Conservation (phyloP, 2,329 filamentous ascomycete species). For the Tolypocladium inflatum region DNA sequence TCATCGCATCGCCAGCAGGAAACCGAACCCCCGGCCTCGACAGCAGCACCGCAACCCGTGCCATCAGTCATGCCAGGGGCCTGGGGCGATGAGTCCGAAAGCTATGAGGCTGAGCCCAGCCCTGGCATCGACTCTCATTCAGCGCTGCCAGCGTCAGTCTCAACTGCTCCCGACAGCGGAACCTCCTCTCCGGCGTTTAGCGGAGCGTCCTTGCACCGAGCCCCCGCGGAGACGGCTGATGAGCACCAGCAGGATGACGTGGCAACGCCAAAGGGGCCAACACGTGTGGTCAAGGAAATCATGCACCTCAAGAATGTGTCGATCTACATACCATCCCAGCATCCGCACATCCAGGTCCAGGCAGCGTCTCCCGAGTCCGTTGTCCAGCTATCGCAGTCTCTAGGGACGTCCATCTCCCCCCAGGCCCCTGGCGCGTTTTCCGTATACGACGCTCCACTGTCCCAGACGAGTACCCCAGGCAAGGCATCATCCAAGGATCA, state of each 20-base stretch:
- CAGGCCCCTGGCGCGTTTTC: slow-evolving; percentile 56
- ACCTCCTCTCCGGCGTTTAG: slow-evolving; percentile 19
- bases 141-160: background rate
- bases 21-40: background rate
- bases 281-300: slow-evolving; percentile 47
- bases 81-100: slow-evolving; percentile 32
- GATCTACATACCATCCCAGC: slow-evolving; percentile 42
- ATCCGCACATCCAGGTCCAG: slow-evolving; percentile 32
- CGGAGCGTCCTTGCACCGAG: slow-evolving; percentile 7
- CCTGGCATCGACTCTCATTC: background rate
- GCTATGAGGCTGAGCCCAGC: background rate
- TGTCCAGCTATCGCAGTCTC: slow-evolving; percentile 17
- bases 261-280: slow-evolving; percentile 41
- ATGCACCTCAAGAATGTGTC: slow-evolving; percentile 40
- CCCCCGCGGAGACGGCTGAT: slow-evolving; percentile 1
- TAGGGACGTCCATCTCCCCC: slow-evolving; percentile 32
- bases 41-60: background rate
- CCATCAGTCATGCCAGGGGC: slow-evolving; percentile 37
- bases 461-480: background rate
- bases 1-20: background rate
- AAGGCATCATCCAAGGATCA: slow-evolving; percentile 7
- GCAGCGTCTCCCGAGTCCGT: slow-evolving; percentile 16
- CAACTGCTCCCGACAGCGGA: slow-evolving; percentile 12
- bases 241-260: slow-evolving; percentile 26
- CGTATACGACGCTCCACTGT: slow-evolving; percentile 12